phyloP scores from a whole-genome alignment of 805 yeast genomes.

The Helenozyma baotianmanensis region DNA sequence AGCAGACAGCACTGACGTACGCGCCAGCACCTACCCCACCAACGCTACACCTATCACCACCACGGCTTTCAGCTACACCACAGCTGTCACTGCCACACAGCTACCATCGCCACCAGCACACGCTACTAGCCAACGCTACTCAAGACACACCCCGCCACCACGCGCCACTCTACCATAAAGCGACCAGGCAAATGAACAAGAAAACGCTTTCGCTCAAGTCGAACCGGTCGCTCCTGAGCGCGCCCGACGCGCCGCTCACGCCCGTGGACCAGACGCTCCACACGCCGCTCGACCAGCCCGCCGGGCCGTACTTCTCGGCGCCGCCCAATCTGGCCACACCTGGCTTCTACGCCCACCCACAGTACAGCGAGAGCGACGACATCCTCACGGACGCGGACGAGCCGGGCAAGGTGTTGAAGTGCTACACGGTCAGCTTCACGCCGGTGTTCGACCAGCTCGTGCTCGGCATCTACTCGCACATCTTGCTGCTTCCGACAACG shows the following conservation, averaged over 20 bases:
- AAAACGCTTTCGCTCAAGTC: conserved; percentile 33
- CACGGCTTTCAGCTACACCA: too few species aligned
- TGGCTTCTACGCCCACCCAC: conserved; percentile 27
- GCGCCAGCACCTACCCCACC: too few species aligned
- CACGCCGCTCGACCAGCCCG: conserved; percentile 32
- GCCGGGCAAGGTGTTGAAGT: conserved; percentile 19
- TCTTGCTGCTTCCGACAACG: conserved; percentile 39
- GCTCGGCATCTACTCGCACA: conserved; percentile 28
- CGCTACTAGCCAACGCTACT: too few species aligned
- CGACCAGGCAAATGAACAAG: conserved; percentile 25
- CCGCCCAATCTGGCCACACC: conserved; percentile 7
- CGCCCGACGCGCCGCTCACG: conserved; percentile 33
- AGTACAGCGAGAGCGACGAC: conserved; percentile 39
- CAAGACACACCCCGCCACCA: too few species aligned
- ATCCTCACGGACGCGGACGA: conserved; percentile 39
- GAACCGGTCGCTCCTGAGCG: conserved; percentile 25
- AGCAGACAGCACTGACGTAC: too few species aligned
- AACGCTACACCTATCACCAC: too few species aligned
- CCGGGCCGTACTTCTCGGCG: conserved; percentile 10
- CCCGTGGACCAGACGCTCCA: conserved; percentile 41
- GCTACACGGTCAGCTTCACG: conserved; percentile 33
- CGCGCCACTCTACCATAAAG: neutral
- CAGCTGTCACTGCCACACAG: too few species aligned
- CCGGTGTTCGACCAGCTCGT: conserved; percentile 34
- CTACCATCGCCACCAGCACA: too few species aligned